Evolutionary conservation across 495 filamentous ascomycete species (phyloP).

Genomic region (Collariella sp.): DNA sequence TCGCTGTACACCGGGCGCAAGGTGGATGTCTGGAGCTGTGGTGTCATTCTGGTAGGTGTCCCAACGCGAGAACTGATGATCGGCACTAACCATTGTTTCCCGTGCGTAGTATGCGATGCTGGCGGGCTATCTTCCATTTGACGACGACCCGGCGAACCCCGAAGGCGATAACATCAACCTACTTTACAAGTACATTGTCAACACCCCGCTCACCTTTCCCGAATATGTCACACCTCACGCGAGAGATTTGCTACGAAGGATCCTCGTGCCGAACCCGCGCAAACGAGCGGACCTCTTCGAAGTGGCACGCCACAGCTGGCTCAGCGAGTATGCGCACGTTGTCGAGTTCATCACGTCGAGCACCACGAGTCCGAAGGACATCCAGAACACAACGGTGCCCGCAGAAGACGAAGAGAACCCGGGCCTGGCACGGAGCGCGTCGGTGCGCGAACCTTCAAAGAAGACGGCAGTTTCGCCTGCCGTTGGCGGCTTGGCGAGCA

Average conservation of each 20-base stretch:
- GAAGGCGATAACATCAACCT: constrained; percentile 99
- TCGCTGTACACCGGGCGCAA: constrained; percentile 94
- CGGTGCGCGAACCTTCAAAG: constrained; percentile 81
- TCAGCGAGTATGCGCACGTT: constrained; percentile 90
- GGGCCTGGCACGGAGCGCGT: constrained; percentile 69
- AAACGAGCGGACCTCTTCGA: constrained; percentile 96
- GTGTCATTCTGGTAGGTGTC: constrained; percentile 85
- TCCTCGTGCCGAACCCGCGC: constrained; percentile 91
- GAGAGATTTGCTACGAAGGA: constrained; percentile 81
- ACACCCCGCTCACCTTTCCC: constrained; percentile 92
- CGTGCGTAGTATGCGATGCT: constrained; percentile 89
- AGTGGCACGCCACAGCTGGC: constrained; percentile 95
- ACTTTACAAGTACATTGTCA: constrained; percentile 98
- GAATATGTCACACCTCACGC: constrained; percentile 99
- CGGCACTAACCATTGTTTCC: constrained; percentile 2
- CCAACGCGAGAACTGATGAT: background rate
- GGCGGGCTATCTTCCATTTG: constrained; percentile 96
- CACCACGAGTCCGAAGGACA: constrained; percentile 79
- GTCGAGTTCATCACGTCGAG: constrained; percentile 94
- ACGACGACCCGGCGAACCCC: constrained; percentile 96
- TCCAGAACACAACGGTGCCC: constrained; percentile 68
- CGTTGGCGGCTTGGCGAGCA: constrained; percentile 61
- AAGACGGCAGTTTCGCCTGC: constrained; percentile 45
- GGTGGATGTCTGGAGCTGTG: constrained; percentile 98
- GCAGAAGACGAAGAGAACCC: constrained; percentile 61